These are phyloP conservation scores for Musa troglodytarum DNA, from an alignment of 176 grass and related monocot species.

Conservation along the genomic window DNA sequence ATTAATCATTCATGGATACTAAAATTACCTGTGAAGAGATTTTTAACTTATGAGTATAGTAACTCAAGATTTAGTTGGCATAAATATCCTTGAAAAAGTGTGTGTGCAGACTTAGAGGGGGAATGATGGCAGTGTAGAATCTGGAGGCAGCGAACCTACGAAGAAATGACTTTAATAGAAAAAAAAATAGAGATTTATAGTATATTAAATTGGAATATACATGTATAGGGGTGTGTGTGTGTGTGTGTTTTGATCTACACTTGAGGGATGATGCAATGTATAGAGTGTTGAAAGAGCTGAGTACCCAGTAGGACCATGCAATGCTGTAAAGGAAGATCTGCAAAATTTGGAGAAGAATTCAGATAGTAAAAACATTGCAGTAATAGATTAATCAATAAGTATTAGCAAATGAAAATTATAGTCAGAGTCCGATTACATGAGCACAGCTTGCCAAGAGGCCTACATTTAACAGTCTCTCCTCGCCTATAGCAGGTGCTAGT, in stretches of 20 bases:
- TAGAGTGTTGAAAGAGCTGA: not conserved
- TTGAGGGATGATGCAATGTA: not conserved
- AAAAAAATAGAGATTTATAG: too few species aligned
- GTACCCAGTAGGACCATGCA: conserved; percentile 92
- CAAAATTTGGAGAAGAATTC: conserved; percentile 18
- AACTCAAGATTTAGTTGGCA: too few species aligned
- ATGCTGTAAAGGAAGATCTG: conserved; percentile 91
- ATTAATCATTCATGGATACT: too few species aligned
- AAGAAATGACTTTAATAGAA: too few species aligned
- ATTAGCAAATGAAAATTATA: conserved; percentile 8
- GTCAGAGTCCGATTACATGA: conserved; percentile 42
- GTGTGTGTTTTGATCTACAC: not conserved
- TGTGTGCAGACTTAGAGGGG: too few species aligned
- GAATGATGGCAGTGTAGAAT: too few species aligned
- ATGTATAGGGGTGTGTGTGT: not conserved
- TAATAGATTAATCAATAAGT: conserved; percentile 18
- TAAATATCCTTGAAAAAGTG: too few species aligned
- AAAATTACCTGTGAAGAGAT: too few species aligned
- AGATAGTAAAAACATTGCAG: conserved; percentile 19
- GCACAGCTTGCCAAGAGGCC: conserved; percentile 63
- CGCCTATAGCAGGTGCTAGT: conserved; percentile 51
- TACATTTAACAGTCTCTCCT: conserved; percentile 69
- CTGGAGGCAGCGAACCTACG: too few species aligned
- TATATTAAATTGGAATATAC: too few species aligned
- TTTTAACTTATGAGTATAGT: too few species aligned